Evolutionary conservation across 371 early-diverging fungal species (phyloP), one percentile per base, ranked within the genome.

Genomic region (Syncephalastrum racemosum): DNA sequence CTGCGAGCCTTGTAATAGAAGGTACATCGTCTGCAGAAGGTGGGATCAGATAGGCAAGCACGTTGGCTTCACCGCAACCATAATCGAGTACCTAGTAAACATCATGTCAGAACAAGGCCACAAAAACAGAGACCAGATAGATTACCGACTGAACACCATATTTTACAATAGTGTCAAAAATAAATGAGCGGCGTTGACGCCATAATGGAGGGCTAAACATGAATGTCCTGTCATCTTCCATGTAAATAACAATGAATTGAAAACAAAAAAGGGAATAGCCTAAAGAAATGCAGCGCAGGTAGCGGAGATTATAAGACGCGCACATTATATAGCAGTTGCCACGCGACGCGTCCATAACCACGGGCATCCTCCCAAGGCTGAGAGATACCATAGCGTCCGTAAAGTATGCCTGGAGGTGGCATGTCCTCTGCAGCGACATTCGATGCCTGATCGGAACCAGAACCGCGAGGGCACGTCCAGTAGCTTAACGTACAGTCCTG

Each of bases 41-140:
- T 18, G 77, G 66, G 19, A 80, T 73, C 25, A 91, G 66, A 51
- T 82, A 82, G 0, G 83, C 71, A 0, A 85, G 50, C 27, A 91
- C 64, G 23, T 79, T 67, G 3, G 80, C 90, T 56, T 89, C 90
- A 41, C 92, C 92, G 63, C 92, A 91, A 0, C 92, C 92, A 56
- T 85, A 83, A 55, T 91, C 91, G 15, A 90, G 62, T 8, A 89
- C 84, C 83, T 84, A 54, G n/a, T 16, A 8, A 51, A 25, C 16
- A 53, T 48, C 18, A 15, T 54, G 1, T 44, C 6, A 51, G 25
- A 44, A 14, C 18, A 20, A 47, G 19, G 22, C 18, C 10, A 8
- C 54, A 20, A 47, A 44, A 42, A 8, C n/a, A 22, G 10, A 6
- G 14, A 44, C 12, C 47, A 40, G 1, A 20, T 15, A 19, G 20